Evolutionary conservation across 2,329 filamentous ascomycete species (phyloP).

Genomic region (Sclerotinia minor): DNA sequence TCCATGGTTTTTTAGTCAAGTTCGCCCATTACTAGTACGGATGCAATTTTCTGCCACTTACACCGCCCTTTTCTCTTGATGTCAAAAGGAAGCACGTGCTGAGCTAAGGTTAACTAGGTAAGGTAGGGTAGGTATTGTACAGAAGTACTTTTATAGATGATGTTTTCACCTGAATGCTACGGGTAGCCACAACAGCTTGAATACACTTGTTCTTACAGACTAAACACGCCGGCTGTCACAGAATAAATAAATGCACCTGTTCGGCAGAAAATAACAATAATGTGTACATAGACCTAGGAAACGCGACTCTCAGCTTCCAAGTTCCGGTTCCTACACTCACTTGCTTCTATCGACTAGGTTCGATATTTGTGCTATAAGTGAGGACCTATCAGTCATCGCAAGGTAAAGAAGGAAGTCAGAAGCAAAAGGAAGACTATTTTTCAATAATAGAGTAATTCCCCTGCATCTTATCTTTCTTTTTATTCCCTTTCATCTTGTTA

Average conservation of each 20-base stretch:
- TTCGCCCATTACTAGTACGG: neutral
- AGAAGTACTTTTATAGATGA: no score
- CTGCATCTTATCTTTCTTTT: constrained; percentile 34
- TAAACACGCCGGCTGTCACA: no score
- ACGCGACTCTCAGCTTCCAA: neutral
- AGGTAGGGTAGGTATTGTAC: no score
- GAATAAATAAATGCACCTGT: no score
- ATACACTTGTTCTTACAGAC: no score
- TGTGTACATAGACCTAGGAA: no score
- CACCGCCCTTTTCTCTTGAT: neutral
- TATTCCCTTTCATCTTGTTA: constrained; percentile 28
- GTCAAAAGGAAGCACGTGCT: neutral
- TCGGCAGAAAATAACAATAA: no score
- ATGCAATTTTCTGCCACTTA: constrained; percentile 10
- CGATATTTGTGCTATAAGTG: neutral
- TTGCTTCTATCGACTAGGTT: neutral
- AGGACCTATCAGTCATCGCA: neutral
- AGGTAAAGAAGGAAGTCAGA: neutral
- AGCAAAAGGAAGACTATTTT: constrained; percentile 17
- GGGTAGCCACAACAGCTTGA: no score
- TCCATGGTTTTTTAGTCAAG: neutral
- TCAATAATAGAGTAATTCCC: constrained; percentile 42
- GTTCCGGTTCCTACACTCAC: neutral
- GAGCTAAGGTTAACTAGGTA: no score
- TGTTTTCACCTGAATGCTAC: no score